Base-by-base conservation (phyloP, 495 filamentous ascomycete genomes). In the Aspergillus mulundensis region DNA sequence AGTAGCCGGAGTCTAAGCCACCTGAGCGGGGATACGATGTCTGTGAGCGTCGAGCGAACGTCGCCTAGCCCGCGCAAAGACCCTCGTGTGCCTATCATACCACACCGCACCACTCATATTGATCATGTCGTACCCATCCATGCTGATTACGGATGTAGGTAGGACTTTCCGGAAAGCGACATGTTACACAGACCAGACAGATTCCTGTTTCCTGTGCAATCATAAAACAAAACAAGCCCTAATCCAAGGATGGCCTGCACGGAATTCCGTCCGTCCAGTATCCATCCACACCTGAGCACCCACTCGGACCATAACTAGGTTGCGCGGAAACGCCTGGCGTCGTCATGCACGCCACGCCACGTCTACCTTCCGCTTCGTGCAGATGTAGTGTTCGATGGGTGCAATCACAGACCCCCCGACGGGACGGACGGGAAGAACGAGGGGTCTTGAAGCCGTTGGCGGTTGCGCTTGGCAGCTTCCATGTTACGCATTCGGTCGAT, bases 381-480 rank as follows among this genome's bases (percentile, higher is more conserved):
- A 50, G 48, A 39, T 6, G 18, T 5, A 19, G 21, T 24, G 23
- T 0, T 16, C 18, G 23, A 5, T 28, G 19, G 21, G 6, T 43
- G 64, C 42, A 85, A 15, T 40, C 38, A 40, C 38, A 40, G 38
- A 40, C 14, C 84, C 76, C 21, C 79, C 77, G 49, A 87, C 15
- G 93, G 93, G 19, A 94, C 93, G 51, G 87, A 87, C 7, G 93
- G 93, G 54, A 96, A 96, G 16, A 83, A 73, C 25, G 79, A 82
- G 15, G 91, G 89, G 63, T 88, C 89, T 63, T 81, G 87, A 61
- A 97, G 61, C 23, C 91, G 81, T 64, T 96, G 89, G 23, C 85
- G 81, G 66, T 93, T 95, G 28, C 89, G 80, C 66, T 85, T 93
- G 24, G 90, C 85, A 46, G 88, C 80, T 66, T 96, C 91, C 14